A percentile compares a stretch with the other conserved stretches of the same genome.
phyloP scores from a whole-genome alignment of 371 early-diverging fungal species.

The Apophysomyces ossiformis region DNA sequence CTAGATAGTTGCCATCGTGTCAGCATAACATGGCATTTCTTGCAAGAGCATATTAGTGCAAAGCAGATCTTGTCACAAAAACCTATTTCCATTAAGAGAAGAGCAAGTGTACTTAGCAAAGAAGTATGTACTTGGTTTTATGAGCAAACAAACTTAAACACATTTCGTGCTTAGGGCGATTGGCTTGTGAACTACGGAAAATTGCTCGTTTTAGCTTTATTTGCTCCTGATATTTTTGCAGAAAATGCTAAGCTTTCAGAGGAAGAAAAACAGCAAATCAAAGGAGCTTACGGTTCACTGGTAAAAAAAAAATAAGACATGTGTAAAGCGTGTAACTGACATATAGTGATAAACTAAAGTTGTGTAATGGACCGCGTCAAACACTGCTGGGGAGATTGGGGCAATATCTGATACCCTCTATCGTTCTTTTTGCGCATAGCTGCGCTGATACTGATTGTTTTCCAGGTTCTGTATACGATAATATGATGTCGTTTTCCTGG shows the following conservation, averaged over 20 bases:
- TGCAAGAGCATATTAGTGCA: neutral
- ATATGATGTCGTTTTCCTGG: neutral
- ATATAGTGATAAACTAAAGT: too few relatives aligned
- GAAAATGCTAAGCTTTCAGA: neutral
- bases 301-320: neutral
- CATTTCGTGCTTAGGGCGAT: neutral
- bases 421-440: neutral
- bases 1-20: neutral
- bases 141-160: neutral
- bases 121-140: neutral
- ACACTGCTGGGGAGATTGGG: neutral
- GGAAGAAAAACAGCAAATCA: neutral
- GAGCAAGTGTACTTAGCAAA: neutral
- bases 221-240: neutral
- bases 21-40: neutral
- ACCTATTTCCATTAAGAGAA: neutral
- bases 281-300: neutral
- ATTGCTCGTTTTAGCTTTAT: neutral
- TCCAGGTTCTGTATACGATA: neutral
- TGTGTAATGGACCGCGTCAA: neutral
- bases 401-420: constrained; percentile 1
- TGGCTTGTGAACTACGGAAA: constrained; percentile 1
- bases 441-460: neutral
- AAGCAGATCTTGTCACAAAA: neutral
- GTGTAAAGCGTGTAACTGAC: too few relatives aligned